phyloP scores from a whole-genome alignment of 148 eudicot genomes.

The Euryodendron excelsum region DNA sequence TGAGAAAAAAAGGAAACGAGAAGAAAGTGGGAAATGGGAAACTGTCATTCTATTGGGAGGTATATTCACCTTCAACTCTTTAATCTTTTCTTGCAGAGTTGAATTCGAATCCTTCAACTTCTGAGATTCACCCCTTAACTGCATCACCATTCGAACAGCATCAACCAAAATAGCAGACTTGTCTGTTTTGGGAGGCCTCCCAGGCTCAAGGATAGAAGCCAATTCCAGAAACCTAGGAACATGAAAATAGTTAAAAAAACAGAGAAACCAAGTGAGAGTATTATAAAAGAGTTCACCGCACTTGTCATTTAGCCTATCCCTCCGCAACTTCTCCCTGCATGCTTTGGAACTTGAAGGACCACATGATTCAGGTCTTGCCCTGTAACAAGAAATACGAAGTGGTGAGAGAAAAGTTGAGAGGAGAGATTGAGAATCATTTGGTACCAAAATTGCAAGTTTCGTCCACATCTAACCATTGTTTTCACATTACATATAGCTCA shows the following conservation, averaged over 20 bases:
- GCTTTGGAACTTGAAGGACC: slow-evolving; percentile 74
- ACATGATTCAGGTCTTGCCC: slow-evolving; percentile 75
- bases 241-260: slow-evolving; percentile 7
- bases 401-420: background rate
- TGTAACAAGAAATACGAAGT: slow-evolving; percentile 19
- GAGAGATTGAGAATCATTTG: background rate
- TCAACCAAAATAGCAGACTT: slow-evolving; percentile 67
- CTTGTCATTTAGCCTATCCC: slow-evolving; percentile 83
- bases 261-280: background rate
- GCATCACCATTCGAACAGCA: slow-evolving; percentile 68
- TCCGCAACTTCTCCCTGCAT: slow-evolving; percentile 79
- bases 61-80: slow-evolving; percentile 58
- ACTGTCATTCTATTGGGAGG: background rate
- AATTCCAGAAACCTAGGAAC: slow-evolving; percentile 62
- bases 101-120: slow-evolving; percentile 66
- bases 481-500: background rate
- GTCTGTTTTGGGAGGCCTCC: slow-evolving; percentile 63
- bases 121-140: slow-evolving; percentile 57
- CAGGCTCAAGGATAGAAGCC: slow-evolving; percentile 66
- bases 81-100: slow-evolving; percentile 61
- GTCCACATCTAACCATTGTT: background rate
- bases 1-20: too few relatives aligned
- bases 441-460: background rate
- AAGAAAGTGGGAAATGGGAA: too few relatives aligned
- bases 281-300: slow-evolving; percentile 16